These are phyloP conservation scores for Candida jianshihensis DNA, from an alignment of 805 yeast species.

Conservation along the genomic window DNA sequence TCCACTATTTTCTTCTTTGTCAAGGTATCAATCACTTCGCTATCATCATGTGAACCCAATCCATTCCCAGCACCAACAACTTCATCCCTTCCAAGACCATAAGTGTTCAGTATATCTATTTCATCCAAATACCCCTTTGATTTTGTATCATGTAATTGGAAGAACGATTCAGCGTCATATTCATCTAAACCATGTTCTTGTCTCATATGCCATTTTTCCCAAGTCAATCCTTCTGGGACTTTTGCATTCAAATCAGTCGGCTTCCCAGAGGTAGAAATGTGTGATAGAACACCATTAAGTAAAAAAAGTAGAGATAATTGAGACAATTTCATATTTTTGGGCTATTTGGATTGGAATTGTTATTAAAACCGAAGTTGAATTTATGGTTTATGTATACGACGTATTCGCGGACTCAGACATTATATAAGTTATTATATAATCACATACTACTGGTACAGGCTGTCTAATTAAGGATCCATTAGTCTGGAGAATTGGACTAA, in stretches of 20 bases:
- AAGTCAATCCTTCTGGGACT: slow-evolving; percentile 48
- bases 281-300: slow-evolving; percentile 5
- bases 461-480: too few species aligned
- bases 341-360: too few species aligned
- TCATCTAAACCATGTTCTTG: slow-evolving; percentile 76
- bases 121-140: slow-evolving; percentile 48
- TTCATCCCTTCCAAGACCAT: slow-evolving; percentile 68
- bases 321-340: not conserved
- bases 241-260: slow-evolving; percentile 21
- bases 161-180: slow-evolving; percentile 70
- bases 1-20: slow-evolving; percentile 46
- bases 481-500: too few species aligned
- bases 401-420: too few species aligned
- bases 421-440: too few species aligned
- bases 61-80: slow-evolving; percentile 89
- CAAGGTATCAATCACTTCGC: slow-evolving; percentile 49
- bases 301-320: not conserved
- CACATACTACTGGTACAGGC: too few species aligned
- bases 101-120: slow-evolving; percentile 67
- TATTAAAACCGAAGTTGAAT: too few species aligned
- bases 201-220: slow-evolving; percentile 90
- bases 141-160: slow-evolving; percentile 70
- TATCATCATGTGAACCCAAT: slow-evolving; percentile 69
- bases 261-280: slow-evolving; percentile 9
- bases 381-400: too few species aligned